A percentile compares a stretch with the other conserved stretches of the same genome.
Evolutionary conservation across 2,329 filamentous ascomycete species (phyloP).

Genomic region (Fusarium gaditjirri): DNA sequence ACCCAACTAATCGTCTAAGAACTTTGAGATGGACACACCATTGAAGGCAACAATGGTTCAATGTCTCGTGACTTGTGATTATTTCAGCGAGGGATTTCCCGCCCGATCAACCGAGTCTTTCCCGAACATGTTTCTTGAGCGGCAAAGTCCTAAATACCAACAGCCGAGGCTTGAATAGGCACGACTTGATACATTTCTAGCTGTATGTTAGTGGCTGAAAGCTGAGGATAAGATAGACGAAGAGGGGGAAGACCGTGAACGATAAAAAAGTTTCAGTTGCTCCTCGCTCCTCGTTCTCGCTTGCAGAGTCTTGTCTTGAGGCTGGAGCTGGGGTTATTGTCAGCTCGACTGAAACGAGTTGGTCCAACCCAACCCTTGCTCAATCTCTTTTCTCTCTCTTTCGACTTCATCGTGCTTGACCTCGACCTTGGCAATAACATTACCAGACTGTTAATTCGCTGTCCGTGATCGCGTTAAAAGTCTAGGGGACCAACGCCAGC

Average conservation of each 20-base stretch:
- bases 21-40: conserved; percentile 31
- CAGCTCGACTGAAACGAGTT: conserved; percentile 25
- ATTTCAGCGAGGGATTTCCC: conserved; percentile 29
- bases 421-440: conserved; percentile 1
- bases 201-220: background rate
- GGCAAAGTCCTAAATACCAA: background rate
- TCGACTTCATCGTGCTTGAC: background rate
- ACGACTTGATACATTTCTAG: background rate
- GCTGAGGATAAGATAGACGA: background rate
- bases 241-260: background rate
- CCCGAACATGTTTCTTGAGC: conserved; percentile 20
- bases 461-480: conserved; percentile 28
- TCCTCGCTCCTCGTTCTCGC: background rate
- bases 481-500: conserved; percentile 1
- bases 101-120: conserved; percentile 45
- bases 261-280: background rate
- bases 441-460: background rate
- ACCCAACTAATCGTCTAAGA: conserved; percentile 9
- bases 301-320: background rate
- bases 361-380: conserved; percentile 1
- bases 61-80: conserved; percentile 41
- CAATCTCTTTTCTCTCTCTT: background rate
- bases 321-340: background rate
- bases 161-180: background rate
- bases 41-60: conserved; percentile 18